Percentiles rank a stretch among this genome's conserved stretches.
Conservation (phyloP, 129 eudicot species). For the Deinandra increscens region DNA sequence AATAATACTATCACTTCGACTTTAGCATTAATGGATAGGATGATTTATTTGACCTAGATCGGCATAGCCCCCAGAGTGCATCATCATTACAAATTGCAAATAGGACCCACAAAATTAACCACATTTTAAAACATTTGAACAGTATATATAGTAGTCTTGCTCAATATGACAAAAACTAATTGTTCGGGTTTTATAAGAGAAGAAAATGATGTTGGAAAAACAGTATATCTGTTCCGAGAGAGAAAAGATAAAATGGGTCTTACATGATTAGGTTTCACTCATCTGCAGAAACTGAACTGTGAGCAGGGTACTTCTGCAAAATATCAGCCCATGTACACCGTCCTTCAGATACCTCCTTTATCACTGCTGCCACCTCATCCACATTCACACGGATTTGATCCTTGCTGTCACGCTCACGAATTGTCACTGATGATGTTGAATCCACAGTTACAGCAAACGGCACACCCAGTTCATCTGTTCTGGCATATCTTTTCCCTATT, state of each 20-base stretch:
- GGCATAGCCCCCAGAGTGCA: no score
- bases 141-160: conserved; percentile 4
- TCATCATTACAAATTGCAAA: background rate
- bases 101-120: background rate
- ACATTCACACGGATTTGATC: conserved; percentile 61
- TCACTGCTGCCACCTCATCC: conserved; percentile 58
- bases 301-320: conserved; percentile 38
- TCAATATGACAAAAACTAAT: background rate
- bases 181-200: background rate
- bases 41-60: no score
- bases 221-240: background rate
- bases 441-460: conserved; percentile 76
- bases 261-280: conserved; percentile 28
- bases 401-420: conserved; percentile 65
- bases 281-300: conserved; percentile 43
- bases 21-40: no score
- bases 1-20: no score
- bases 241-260: background rate
- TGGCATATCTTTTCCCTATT: conserved; percentile 71
- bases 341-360: conserved; percentile 61
- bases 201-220: background rate
- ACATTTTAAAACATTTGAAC: background rate
- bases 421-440: conserved; percentile 53
- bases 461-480: conserved; percentile 75
- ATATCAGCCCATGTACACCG: conserved; percentile 54